phyloP scores from a whole-genome alignment of 257 asterid genomes.

The Knoxia roxburghii region DNA sequence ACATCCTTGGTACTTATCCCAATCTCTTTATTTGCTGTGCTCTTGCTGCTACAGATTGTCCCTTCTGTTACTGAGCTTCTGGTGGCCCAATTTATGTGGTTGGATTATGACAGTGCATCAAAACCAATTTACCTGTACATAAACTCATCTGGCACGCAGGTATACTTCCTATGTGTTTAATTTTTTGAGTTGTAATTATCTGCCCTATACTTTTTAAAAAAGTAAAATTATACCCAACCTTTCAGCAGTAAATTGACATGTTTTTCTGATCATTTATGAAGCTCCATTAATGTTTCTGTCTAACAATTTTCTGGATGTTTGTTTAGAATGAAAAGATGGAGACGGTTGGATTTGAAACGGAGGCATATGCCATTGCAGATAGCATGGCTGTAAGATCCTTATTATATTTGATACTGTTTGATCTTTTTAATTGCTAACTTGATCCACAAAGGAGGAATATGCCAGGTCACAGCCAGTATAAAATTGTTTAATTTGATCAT shows the following conservation, averaged over 20 bases:
- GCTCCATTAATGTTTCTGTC: background rate
- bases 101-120: conserved; percentile 66
- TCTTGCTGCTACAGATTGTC: conserved; percentile 55
- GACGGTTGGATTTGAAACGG: conserved; percentile 88
- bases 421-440: no score
- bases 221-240: background rate
- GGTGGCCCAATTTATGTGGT: conserved; percentile 82
- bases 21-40: conserved; percentile 1
- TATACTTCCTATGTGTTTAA: background rate
- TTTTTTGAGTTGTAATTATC: background rate
- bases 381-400: conserved; percentile 64
- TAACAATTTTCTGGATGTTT: conserved; percentile 9
- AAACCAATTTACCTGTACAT: conserved; percentile 87
- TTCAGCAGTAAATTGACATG: background rate
- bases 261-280: background rate
- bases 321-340: conserved; percentile 67
- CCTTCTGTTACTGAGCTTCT: conserved; percentile 89
- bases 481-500: background rate
- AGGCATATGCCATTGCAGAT: conserved; percentile 88
- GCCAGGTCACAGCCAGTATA: no score
- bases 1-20: background rate
- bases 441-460: no score
- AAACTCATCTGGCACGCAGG: conserved; percentile 94
- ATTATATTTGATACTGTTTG: background rate
- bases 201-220: background rate